These are phyloP conservation scores for Starmerella cellae DNA, from an alignment of 805 yeast genomes.

Conservation along the genomic window DNA sequence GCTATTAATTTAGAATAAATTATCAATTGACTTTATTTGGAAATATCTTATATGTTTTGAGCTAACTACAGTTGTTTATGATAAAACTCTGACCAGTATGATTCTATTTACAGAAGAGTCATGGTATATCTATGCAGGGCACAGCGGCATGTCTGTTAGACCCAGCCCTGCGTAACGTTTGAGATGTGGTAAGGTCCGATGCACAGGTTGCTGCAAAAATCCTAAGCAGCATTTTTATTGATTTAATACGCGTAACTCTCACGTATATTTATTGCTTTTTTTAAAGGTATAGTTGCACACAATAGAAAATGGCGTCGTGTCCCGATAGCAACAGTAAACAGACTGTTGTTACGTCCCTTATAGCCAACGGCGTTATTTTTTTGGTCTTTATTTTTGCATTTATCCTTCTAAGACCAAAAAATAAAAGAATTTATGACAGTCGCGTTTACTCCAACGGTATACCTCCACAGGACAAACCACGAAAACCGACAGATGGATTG, in stretches of 20 bases:
- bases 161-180: no score
- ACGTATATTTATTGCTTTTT: not conserved
- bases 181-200: no score
- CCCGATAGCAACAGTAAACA: constrained; percentile 15
- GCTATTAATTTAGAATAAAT: no score
- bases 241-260: not conserved
- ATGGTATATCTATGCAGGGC: no score
- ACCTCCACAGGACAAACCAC: constrained; percentile 37
- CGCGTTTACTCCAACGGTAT: constrained; percentile 54
- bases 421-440: constrained; percentile 72
- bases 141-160: no score
- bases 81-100: no score
- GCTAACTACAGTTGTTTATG: no score
- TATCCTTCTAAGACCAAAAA: constrained; percentile 48
- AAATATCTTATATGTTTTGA: no score
- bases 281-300: not conserved
- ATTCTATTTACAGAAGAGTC: no score
- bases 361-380: constrained; percentile 54
- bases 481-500: constrained; percentile 57
- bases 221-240: no score
- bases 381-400: constrained; percentile 49
- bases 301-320: not conserved
- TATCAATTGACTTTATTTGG: no score
- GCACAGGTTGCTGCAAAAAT: no score
- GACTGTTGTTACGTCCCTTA: constrained; percentile 58